Evolutionary conservation across 345 rosid genomes (phyloP), one percentile per base, ranked within the genome.

Genomic region (Rhodamnia rubescens): DNA sequence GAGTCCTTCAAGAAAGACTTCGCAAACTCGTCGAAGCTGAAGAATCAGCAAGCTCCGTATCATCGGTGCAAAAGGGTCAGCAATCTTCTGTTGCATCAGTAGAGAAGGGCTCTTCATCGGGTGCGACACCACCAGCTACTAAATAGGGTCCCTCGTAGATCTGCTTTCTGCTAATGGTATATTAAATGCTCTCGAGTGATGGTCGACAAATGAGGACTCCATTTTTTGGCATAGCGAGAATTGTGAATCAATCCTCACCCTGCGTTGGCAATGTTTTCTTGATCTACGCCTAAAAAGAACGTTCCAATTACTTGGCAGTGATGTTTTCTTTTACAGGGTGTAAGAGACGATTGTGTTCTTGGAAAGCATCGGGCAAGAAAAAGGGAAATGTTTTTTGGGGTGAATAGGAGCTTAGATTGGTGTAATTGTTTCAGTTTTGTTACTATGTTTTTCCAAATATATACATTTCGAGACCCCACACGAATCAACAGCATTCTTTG

Each of bases 1-100:
- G 97, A 82, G 94, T 53, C 78, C 97, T 95, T 84, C 99, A 95
- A 82, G 88, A 90, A 57, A 93, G 93, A 87, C 93, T 94, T 27
- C 87, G 93, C 10, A 91, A 95, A 64, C 87, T 93, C 11, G 94
- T 92, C 36, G 90, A 94, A 83, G 82, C 90, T 22, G 93, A 95
- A 87, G 92, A 94, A 78, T 84, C 94, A 12, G 90, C 93, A 7
- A 24, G 44, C 55, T 16, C 93, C 18, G 84, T 90, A 53, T 82
- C 90, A 24, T 87, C 96, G 2, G 22, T 84, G 85, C 85, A 82
- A 26, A 92, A 91, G 88, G 84, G 85, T 69, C 80, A 69, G 80
- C 80, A 69, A 9, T 32, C 83, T 53, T 15, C 93, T 49, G 87
- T 90, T 75, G 83, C 90, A 24, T 88, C 96, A 52, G 22, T 84